Conservation (phyloP, 208 protist species). For the Entamoeba moshkovskii region DNA sequence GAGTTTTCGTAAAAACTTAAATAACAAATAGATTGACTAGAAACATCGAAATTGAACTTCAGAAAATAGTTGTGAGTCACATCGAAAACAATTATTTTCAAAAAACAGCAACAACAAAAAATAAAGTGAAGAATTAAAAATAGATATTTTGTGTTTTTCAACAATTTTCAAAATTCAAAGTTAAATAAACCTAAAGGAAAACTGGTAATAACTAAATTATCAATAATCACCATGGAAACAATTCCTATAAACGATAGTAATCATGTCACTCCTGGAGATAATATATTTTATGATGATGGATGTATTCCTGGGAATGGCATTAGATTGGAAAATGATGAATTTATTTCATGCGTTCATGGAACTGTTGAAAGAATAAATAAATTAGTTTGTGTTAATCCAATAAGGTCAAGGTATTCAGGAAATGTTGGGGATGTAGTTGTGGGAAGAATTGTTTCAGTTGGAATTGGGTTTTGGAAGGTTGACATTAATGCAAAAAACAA, state of each 20-base stretch:
- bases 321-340: neutral
- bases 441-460: slow-evolving; percentile 5
- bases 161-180: neutral
- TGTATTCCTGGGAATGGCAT: neutral
- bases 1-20: too few relatives aligned
- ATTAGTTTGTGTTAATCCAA: slow-evolving; percentile 7
- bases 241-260: neutral
- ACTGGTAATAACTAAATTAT: neutral
- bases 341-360: neutral
- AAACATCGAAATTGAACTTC: too few relatives aligned
- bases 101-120: too few relatives aligned
- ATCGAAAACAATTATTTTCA: too few relatives aligned
- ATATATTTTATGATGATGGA: neutral
- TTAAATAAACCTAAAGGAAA: neutral
- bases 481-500: neutral
- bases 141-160: too few relatives aligned
- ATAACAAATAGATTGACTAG: too few relatives aligned
- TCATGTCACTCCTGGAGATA: neutral
- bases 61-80: too few relatives aligned
- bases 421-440: slow-evolving; percentile 17
- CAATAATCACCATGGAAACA: neutral
- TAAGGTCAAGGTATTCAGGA: neutral
- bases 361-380: slow-evolving; percentile 10
- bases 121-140: too few relatives aligned
- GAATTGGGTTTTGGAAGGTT: neutral